Evolutionary conservation across 805 yeast species (phyloP), one percentile per base, ranked within the genome.

Genomic region (Tetrapisispora phaffii): DNA sequence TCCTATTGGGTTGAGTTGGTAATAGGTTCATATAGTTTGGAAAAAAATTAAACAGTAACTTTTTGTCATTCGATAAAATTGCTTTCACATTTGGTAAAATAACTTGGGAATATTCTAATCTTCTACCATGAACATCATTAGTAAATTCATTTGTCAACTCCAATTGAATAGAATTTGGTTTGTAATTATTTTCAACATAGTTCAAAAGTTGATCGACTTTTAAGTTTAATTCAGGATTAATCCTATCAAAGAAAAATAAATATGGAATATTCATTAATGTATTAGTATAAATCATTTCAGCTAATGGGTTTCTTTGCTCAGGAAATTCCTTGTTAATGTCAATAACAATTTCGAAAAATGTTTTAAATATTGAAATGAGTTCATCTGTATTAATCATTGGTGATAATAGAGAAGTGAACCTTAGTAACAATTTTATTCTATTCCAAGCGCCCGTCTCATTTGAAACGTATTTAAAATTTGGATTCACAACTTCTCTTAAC

Each of bases 221-320:
- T 2, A 23, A 39, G 21, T 50, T 51, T 44, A 67, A 19, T 23
- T 62, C 34, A n/a, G 50, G 52, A 32, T 48, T 41, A 0, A 62
- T 50, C 4, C 50, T 50, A 21, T 68, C 68, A 53, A 70, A 73
- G 28, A 73, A 66, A 47, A 71, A 68, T 47, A 75, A 64, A 58
- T 75, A 83, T 3, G 94, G 94, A 28, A 83, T 54, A 7, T 83
- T 71, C 12, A 79, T 58, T 43, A 80, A 59, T 1, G 76, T 74
- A 50, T 74, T 75, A 54, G 75, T 77, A 57, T 64, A 82, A n/a
- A 85, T 58, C 43, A 79, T 74, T 57, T 84, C 85, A 4, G 82
- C 83, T 33, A 80, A 63, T 2, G 80, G 76, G 41, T 63, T 68
- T 58, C 85, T 71, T 22, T 56, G 55, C 33, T 59, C 46, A 34